Conservation (phyloP, 1,284 basidiomycete species). For the Bondarzewia mesenterica region DNA sequence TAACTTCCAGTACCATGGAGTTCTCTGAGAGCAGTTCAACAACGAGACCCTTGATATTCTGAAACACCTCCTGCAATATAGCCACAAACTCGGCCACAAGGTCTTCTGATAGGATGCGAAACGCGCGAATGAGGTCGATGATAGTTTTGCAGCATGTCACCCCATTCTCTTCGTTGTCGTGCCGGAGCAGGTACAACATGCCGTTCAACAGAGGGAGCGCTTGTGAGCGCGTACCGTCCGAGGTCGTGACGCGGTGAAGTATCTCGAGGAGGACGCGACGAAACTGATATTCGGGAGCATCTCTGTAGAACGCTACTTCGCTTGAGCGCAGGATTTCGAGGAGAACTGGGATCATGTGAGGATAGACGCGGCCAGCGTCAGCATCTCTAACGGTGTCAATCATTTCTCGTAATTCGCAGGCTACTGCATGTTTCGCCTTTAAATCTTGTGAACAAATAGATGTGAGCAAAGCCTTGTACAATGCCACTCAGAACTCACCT, state of each 20-base stretch:
- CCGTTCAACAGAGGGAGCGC: conserved; percentile 64
- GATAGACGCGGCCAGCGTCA: conserved; percentile 68
- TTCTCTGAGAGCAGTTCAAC: conserved; percentile 69
- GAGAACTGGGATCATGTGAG: conserved; percentile 72
- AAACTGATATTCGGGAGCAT: conserved; percentile 79
- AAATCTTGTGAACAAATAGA: conserved; percentile 45
- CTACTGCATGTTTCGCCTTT: conserved; percentile 59
- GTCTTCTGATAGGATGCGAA: conserved; percentile 71
- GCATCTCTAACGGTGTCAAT: conserved; percentile 80
- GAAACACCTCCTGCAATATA: conserved; percentile 71
- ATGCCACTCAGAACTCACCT: conserved; percentile 30
- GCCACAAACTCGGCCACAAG: conserved; percentile 77
- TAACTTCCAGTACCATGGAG: conserved; percentile 46
- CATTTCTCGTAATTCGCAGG: conserved; percentile 80
- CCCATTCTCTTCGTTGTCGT: conserved; percentile 97
- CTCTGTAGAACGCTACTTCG: conserved; percentile 72
- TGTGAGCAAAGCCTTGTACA: conserved; percentile 1
- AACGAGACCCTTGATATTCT: conserved; percentile 71
- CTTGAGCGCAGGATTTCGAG: conserved; percentile 74
- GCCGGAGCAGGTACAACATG: conserved; percentile 77
- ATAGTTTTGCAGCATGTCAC: conserved; percentile 88
- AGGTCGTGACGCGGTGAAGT: conserved; percentile 80
- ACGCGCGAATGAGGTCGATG: conserved; percentile 72
- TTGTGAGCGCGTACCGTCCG: conserved; percentile 72
- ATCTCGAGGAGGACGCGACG: conserved; percentile 84